phyloP scores from a whole-genome alignment of 495 filamentous ascomycete genomes.

The Viridothelium virens region DNA sequence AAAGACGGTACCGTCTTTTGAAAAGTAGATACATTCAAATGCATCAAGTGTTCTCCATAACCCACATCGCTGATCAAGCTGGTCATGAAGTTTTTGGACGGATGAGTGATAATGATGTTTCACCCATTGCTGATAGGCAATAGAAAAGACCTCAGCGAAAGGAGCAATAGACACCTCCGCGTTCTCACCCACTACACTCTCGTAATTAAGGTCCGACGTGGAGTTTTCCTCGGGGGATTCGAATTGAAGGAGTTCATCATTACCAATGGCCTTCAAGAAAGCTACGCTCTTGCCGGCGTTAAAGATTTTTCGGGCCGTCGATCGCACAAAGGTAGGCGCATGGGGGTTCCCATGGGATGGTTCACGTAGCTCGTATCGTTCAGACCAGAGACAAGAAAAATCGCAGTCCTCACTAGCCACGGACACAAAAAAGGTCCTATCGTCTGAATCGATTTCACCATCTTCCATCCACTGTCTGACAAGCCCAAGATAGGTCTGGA shows the following conservation, averaged over 20 bases:
- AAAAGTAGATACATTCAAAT: conserved; percentile 64
- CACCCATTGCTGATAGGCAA: conserved; percentile 67
- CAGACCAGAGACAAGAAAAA: conserved; percentile 61
- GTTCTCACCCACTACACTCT: conserved; percentile 43
- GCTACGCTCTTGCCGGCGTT: conserved; percentile 82
- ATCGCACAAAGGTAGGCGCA: conserved; percentile 62
- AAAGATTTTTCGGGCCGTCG: conserved; percentile 62
- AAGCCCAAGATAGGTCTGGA: conserved; percentile 72
- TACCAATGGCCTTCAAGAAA: conserved; percentile 59
- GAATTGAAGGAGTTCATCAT: conserved; percentile 5
- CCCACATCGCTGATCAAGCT: conserved; percentile 31
- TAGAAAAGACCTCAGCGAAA: conserved; percentile 65
- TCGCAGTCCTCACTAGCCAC: conserved; percentile 51
- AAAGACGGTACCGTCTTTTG: conserved; percentile 57
- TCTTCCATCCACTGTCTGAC: conserved; percentile 79
- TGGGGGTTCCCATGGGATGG: conserved; percentile 44
- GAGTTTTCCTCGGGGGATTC: conserved; percentile 29
- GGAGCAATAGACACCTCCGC: conserved; percentile 48
- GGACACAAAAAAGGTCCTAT: conserved; percentile 67
- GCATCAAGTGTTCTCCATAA: conserved; percentile 58
- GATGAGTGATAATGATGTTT: conserved; percentile 3
- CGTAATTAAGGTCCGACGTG: conserved; percentile 41
- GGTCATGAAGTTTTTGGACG: neutral
- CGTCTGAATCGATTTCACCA: conserved; percentile 56
- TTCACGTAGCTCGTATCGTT: conserved; percentile 57